These are phyloP conservation scores for Sequoia sempervirens DNA, from an alignment of 75 land plant species.

Conservation along the genomic window DNA sequence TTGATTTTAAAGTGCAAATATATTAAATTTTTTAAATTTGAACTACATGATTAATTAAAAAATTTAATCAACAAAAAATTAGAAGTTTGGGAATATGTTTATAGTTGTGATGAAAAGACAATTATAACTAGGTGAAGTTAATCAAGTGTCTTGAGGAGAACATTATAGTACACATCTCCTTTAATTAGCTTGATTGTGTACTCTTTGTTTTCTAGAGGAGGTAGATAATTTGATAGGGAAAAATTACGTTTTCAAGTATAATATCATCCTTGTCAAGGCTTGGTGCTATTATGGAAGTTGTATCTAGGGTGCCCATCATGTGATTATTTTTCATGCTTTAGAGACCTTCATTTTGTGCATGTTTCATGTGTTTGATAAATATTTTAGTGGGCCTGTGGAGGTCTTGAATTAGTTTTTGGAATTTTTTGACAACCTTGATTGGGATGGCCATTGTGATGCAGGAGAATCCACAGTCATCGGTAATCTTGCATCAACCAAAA, in stretches of 20 bases:
- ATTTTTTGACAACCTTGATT: constrained; percentile 94
- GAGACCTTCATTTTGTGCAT: constrained; percentile 96
- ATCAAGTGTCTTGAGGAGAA: constrained; percentile 94
- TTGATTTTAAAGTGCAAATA: no score
- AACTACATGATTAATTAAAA: no score
- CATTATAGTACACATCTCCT: constrained; percentile 94
- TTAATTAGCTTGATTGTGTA: constrained; percentile 91
- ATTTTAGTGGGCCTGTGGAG: constrained; percentile 93
- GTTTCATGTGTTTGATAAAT: constrained; percentile 87
- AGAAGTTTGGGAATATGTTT: no score
- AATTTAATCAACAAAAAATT: no score
- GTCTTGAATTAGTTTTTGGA: constrained; percentile 85
- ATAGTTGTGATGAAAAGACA: no score
- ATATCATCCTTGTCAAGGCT: no score
- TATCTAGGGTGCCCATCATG: constrained; percentile 91
- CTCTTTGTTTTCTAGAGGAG: no score
- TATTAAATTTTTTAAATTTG: no score
- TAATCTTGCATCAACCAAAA: no score
- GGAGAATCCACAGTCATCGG: no score
- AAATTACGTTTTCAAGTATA: no score
- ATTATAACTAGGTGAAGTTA: constrained; percentile 97
- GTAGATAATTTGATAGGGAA: no score
- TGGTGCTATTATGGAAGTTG: constrained; percentile 99
- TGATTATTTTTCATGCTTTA: constrained; percentile 92
- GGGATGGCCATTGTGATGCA: constrained; percentile 92